Evolutionary conservation across 2,329 filamentous ascomycete genomes (phyloP).

Genomic region (Byssoonygena ceratinophila): DNA sequence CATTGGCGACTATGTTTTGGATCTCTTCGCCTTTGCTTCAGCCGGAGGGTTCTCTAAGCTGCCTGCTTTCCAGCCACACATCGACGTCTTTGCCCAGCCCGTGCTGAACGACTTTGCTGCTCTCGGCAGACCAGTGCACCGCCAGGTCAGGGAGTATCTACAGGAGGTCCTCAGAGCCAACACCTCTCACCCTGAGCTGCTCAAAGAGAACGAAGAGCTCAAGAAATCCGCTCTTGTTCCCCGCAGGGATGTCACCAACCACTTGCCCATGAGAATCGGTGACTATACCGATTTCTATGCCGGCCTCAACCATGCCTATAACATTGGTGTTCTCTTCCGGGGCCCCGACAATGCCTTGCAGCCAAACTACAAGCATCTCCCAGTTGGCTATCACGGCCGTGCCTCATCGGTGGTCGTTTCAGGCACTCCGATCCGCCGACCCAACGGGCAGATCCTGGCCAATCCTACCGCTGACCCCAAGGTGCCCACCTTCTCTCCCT

Average conservation of each 20-base stretch:
- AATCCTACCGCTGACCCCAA: conserved; percentile 54
- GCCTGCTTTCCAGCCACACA: conserved; percentile 47
- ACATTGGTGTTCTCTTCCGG: conserved; percentile 61
- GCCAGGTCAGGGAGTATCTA: conserved; percentile 57
- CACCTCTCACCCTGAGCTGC: conserved; percentile 49
- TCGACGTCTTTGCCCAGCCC: conserved; percentile 52
- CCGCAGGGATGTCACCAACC: conserved; percentile 50
- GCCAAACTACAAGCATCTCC: conserved; percentile 71
- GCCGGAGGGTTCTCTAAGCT: conserved; percentile 51
- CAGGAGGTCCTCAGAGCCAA: conserved; percentile 54
- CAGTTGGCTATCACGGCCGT: conserved; percentile 71
- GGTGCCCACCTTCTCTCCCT: conserved; percentile 52
- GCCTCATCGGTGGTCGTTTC: conserved; percentile 66
- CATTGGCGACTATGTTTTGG: conserved; percentile 61
- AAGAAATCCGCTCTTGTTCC: conserved; percentile 50
- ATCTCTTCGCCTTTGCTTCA: conserved; percentile 53
- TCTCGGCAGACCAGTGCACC: conserved; percentile 57
- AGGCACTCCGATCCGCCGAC: conserved; percentile 61
- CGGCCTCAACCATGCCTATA: conserved; percentile 66
- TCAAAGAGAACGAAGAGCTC: conserved; percentile 52
- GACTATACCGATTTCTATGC: conserved; percentile 84
- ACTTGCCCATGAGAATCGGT: conserved; percentile 66
- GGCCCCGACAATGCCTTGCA: conserved; percentile 62
- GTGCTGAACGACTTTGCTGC: conserved; percentile 65
- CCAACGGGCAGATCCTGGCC: conserved; percentile 61